Base-by-base conservation (phyloP, 2,329 filamentous ascomycete species). In the Teratosphaeriaceae sp. region DNA sequence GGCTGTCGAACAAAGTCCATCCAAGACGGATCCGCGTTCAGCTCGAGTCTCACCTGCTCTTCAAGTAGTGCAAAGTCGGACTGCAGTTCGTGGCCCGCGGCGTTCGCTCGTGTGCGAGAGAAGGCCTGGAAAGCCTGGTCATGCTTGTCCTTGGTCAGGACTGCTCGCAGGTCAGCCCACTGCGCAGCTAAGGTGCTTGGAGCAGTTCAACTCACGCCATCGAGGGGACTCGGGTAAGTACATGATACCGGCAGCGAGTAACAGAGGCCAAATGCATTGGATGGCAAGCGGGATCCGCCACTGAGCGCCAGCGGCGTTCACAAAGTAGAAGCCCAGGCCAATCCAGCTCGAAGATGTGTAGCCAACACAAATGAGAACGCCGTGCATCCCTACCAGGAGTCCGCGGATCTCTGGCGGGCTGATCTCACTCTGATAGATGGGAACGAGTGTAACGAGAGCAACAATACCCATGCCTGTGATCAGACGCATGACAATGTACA, bases 131-230 rank as follows among this genome's bases (percentile, higher is more conserved):
- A 80, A 79, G 79, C 83, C 49, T 79, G 72, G 54, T 84, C 80
- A 52, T 78, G 72, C 52, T 78, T 76, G n/a, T n/a, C n/a, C n/a
- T n/a, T n/a, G n/a, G n/a, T n/a, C n/a, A n/a, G n/a, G n/a, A n/a
- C n/a, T n/a, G n/a, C n/a, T n/a, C n/a, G n/a, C n/a, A n/a, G n/a
- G n/a, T n/a, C n/a, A n/a, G n/a, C n/a, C n/a, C n/a, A n/a, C n/a
- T n/a, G n/a, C n/a, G n/a, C n/a, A n/a, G n/a, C n/a, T n/a, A n/a
- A n/a, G n/a, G n/a, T n/a, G n/a, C n/a, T n/a, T n/a, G n/a, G n/a
- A n/a, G n/a, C n/a, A n/a, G n/a, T n/a, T n/a, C n/a, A n/a, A n/a
- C 20, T 80, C 81, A 21, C 82, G 73, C 75, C 78, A 85, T 52
- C 82, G 74, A 11, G 81, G 81, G n/a, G 43, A 46, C 33, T 49